Percentiles rank a stretch among this genome's conserved stretches.
Evolutionary conservation across 108 stramenopile species (phyloP).

Genomic region (Conticribra weissflogii): DNA sequence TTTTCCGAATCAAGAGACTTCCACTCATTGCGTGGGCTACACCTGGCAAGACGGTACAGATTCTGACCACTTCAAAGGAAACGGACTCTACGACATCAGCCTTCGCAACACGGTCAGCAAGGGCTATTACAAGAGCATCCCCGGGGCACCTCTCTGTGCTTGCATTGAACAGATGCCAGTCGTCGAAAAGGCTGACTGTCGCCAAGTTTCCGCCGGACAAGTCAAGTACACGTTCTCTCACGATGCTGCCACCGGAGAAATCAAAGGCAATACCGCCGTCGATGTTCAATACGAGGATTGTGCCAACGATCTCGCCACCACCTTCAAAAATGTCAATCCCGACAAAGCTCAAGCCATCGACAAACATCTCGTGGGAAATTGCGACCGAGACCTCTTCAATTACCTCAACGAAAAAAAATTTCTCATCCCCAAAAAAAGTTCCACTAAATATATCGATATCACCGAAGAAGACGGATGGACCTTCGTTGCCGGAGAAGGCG

Average conservation of each 20-base stretch:
- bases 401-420: conserved; percentile 35
- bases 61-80: conserved; percentile 22
- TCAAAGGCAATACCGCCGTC: conserved; percentile 17
- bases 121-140: conserved; percentile 46
- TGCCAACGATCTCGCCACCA: conserved; percentile 15
- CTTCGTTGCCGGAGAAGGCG: conserved; percentile 27
- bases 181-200: conserved; percentile 21
- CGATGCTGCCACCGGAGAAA: conserved; percentile 17
- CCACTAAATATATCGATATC: not conserved
- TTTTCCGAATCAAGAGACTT: conserved; percentile 14
- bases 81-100: conserved; percentile 30
- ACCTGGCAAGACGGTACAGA: conserved; percentile 22
- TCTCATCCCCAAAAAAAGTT: not conserved
- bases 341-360: conserved; percentile 11
- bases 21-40: conserved; percentile 39
- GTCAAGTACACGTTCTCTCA: conserved; percentile 12
- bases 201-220: conserved; percentile 1
- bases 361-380: conserved; percentile 25
- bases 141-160: conserved; percentile 53
- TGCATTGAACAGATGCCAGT: conserved; percentile 50
- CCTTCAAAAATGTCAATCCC: conserved; percentile 20
- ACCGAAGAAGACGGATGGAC: conserved; percentile 15
- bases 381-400: not conserved
- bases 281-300: conserved; percentile 15
- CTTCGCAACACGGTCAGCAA: conserved; percentile 24